phyloP scores from a whole-genome alignment of 805 yeast species.

The Candida sakaeoensis region DNA sequence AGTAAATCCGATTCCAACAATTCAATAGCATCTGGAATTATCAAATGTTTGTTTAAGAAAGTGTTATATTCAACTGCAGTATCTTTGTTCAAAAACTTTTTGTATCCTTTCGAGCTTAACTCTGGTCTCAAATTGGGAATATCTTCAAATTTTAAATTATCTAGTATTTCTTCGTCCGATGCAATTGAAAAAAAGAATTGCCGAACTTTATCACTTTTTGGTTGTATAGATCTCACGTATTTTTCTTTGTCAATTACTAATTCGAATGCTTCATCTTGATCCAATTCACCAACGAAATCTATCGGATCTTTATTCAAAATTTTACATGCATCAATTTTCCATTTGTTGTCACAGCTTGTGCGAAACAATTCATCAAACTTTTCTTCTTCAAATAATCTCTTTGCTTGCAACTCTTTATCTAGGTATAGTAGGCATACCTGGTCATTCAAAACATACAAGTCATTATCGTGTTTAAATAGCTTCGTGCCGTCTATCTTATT shows the following conservation, averaged over 20 bases:
- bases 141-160: slow-evolving; percentile 5
- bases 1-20: slow-evolving; percentile 11
- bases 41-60: slow-evolving; percentile 4
- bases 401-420: not conserved
- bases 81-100: slow-evolving; percentile 1
- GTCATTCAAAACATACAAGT: not conserved
- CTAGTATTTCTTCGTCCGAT: slow-evolving; percentile 4
- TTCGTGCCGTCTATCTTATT: slow-evolving; percentile 5
- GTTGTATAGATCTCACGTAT: not conserved
- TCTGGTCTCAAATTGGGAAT: not conserved
- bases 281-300: not conserved
- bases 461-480: slow-evolving; percentile 2
- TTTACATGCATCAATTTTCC: slow-evolving; percentile 4
- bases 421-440: not conserved
- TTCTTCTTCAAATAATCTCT: not conserved
- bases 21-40: slow-evolving; percentile 5
- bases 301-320: slow-evolving; percentile 1
- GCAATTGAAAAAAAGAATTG: not conserved
- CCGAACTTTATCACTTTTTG: slow-evolving; percentile 1
- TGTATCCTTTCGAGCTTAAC: slow-evolving; percentile 3
- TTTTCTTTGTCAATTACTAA: slow-evolving; percentile 3
- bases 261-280: slow-evolving; percentile 6
- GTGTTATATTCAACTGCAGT: slow-evolving; percentile 3
- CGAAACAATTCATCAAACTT: slow-evolving; percentile 2
- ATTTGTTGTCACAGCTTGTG: not conserved